A percentile compares a stretch with the other conserved stretches of the same genome.
These are phyloP conservation scores for Taphrina deformans DNA, from an alignment of 1,139 yeast species.

Conservation along the genomic window DNA sequence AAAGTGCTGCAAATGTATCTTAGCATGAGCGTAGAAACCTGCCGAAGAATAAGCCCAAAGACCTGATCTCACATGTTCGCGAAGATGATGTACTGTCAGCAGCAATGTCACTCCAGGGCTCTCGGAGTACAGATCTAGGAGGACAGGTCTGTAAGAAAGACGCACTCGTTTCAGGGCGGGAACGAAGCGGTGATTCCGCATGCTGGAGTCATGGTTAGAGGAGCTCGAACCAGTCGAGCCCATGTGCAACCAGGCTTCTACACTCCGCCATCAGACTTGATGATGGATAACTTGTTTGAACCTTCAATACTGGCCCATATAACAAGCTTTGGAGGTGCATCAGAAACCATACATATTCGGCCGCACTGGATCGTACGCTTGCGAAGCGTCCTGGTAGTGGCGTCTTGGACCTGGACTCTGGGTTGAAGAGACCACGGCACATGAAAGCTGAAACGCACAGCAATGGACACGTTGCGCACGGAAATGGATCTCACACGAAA, in stretches of 20 bases:
- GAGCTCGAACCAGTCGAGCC: neutral
- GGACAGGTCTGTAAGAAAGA: too few species aligned
- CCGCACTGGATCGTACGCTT: slow-evolving; percentile 16
- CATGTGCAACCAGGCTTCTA: neutral
- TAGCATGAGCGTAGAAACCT: too few species aligned
- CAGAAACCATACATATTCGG: neutral
- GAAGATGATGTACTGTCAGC: too few species aligned
- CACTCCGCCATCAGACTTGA: neutral
- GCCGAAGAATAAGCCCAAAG: too few species aligned
- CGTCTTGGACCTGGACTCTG: neutral
- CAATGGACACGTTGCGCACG: neutral
- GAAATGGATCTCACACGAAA: neutral
- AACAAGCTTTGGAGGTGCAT: neutral
- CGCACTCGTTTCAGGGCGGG: too few species aligned
- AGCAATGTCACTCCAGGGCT: too few species aligned
- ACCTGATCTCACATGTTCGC: too few species aligned
- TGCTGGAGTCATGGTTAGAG: too few species aligned
- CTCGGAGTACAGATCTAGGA: too few species aligned
- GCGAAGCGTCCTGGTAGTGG: slow-evolving; percentile 8
- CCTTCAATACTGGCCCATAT: neutral
- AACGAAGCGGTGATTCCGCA: too few species aligned
- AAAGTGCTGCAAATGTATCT: too few species aligned
- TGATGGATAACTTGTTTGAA: neutral
- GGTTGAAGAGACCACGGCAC: slow-evolving; percentile 8
- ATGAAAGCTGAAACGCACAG: slow-evolving; percentile 1